Conservation (phyloP, 352 stramenopile genomes). For the Saprolegnia diclina region DNA sequence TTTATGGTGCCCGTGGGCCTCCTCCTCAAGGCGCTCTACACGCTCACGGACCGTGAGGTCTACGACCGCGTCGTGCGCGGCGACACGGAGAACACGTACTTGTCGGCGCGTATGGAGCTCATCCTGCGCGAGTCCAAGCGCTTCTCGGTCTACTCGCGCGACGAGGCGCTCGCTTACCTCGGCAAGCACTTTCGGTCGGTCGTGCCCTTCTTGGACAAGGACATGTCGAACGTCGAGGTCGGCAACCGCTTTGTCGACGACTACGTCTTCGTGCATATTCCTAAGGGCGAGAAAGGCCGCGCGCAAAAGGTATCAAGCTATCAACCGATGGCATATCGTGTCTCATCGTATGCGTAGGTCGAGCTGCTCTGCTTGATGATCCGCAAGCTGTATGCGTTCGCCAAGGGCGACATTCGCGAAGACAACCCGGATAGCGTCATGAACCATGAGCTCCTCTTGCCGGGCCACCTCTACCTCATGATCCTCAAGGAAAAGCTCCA, state of each 20-base stretch:
- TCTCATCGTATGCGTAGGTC: constrained; percentile 62
- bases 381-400: constrained; percentile 98
- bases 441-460: constrained; percentile 96
- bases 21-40: constrained; percentile 94
- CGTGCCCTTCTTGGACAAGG: constrained; percentile 77
- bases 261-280: constrained; percentile 97
- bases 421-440: constrained; percentile 99
- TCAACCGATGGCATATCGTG: neutral
- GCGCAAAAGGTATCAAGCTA: constrained; percentile 49
- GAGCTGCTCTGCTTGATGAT: constrained; percentile 95
- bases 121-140: constrained; percentile 96
- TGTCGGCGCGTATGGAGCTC: constrained; percentile 94
- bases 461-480: constrained; percentile 92
- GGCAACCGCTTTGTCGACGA: constrained; percentile 87
- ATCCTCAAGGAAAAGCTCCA: constrained; percentile 99
- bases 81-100: constrained; percentile 96
- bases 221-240: constrained; percentile 86
- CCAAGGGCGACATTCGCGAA: constrained; percentile 88
- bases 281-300: constrained; percentile 79
- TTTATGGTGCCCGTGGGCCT: constrained; percentile 97
- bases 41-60: constrained; percentile 92
- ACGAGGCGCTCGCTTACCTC: constrained; percentile 91
- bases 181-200: constrained; percentile 94
- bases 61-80: constrained; percentile 94
- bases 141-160: constrained; percentile 84